phyloP scores from a whole-genome alignment of 2,329 filamentous ascomycete genomes.

The Colletotrichum abscissum region DNA sequence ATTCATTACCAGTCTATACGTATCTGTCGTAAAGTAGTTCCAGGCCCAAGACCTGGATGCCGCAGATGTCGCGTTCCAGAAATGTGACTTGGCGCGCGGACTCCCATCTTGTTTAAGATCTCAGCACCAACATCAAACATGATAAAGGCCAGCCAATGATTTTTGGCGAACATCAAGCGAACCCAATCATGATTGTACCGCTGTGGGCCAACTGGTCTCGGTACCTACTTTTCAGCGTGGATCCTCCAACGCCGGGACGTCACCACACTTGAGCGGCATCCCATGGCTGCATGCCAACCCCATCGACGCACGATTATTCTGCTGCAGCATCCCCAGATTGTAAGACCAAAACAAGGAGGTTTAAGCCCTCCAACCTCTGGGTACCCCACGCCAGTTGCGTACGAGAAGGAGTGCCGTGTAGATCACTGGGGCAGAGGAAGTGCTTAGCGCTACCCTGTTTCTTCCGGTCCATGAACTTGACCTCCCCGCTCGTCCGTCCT shows the following conservation, averaged over 20 bases:
- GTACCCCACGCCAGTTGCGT: neutral
- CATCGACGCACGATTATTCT: neutral
- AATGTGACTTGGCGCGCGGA: neutral
- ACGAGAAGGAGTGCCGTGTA: neutral
- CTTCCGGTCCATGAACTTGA: neutral
- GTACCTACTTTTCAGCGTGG: neutral
- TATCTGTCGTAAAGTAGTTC: neutral
- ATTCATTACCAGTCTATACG: neutral
- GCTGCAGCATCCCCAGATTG: neutral
- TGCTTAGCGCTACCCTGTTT: neutral
- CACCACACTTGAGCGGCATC: conserved; percentile 7
- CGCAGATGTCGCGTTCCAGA: neutral
- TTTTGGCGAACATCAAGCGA: neutral
- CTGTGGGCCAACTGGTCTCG: neutral
- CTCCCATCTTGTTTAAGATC: too few relatives aligned
- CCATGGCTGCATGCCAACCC: neutral
- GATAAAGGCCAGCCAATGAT: neutral
- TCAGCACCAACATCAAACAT: too few relatives aligned
- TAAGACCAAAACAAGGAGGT: neutral
- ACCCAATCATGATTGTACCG: neutral
- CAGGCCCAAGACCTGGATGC: neutral
- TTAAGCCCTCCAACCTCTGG: neutral
- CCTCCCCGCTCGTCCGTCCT: neutral
- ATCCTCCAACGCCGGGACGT: conserved; percentile 10
- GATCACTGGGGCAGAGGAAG: neutral